These are phyloP conservation scores for Cnidoscolus chayamansa DNA, from an alignment of 441 rosid genomes.

Conservation along the genomic window DNA sequence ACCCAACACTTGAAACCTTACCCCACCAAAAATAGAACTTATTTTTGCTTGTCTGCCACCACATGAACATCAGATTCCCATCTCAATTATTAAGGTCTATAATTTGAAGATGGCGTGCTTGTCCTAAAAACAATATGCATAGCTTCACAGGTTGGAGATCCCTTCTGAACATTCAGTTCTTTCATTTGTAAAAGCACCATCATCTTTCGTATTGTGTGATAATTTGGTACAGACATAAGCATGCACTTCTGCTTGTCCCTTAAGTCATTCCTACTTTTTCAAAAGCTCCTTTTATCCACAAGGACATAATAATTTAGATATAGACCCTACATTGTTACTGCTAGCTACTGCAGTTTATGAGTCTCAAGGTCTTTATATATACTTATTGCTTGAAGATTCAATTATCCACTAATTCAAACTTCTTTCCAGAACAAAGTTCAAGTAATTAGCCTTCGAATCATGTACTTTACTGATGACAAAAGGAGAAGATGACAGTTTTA, in stretches of 20 bases:
- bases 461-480: constrained; percentile 6
- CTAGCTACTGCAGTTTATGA: constrained; percentile 5
- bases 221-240: constrained; percentile 37
- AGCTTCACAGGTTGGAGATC: constrained; percentile 13
- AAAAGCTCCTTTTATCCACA: constrained; percentile 23
- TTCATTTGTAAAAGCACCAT: constrained; percentile 22
- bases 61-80: constrained; percentile 26
- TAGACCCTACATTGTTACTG: constrained; percentile 30
- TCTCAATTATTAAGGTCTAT: constrained; percentile 21
- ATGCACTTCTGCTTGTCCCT: constrained; percentile 42
- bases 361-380: neutral
- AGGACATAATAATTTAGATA: constrained; percentile 29
- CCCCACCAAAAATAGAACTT: constrained; percentile 14
- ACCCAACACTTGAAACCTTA: constrained; percentile 14
- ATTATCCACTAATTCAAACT: no score
- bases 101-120: constrained; percentile 6
- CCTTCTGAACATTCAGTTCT: constrained; percentile 8
- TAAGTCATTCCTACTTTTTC: constrained; percentile 33
- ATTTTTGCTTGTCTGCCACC: constrained; percentile 33
- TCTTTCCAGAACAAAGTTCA: no score
- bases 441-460: constrained; percentile 17
- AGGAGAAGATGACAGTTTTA: constrained; percentile 14
- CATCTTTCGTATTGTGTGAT: constrained; percentile 25
- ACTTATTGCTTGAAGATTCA: no score
- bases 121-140: neutral